Base-by-base conservation (phyloP, 2,329 filamentous ascomycete genomes). In the Dactylellina cionopaga region DNA sequence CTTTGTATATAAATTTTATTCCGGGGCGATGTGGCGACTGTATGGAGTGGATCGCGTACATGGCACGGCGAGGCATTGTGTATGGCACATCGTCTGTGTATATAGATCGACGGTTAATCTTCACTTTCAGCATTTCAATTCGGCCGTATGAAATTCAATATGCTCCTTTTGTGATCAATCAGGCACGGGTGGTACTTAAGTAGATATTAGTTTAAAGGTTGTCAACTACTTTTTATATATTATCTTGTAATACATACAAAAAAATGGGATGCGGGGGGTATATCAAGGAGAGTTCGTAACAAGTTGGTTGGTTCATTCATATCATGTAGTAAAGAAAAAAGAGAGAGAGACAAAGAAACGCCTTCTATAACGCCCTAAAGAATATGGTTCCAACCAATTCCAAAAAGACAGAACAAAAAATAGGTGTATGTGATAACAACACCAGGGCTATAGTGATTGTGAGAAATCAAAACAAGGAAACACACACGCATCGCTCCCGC, bases 231-330 rank as follows among this genome's bases (percentile, higher is more conserved):
- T 63, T 60, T 63, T 44, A 43, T 63, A 52, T 58, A 47, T 54
- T 52, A 2, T 37, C 19, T 15, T 10, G 15, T 15, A 55, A 55
- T 39, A 39, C 10, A 17, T 44, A 44, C 43, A 29, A n/a, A 35
- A 56, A 43, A 24, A 11, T 47, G 41, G 37, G n/a, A n/a, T n/a
- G 29, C 29, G 37, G 22, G 11, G 68, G 68, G 68, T 72, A 72
- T 72, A 65, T 72, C 15, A 72, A 72, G 35, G 68, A 72, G 68
- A 65, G 68, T 72, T 72, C 68, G 43, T 72, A 52, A 72, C 59
- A 64, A n/a, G n/a, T n/a, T n/a, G n/a, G 52, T 65, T 58, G 51
- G 52, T 41, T 31, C 39, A 11, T 37, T 59, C 54, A 9, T 58
- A 54, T 22, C 15, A 31, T 39, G 17, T 29, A 52, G 43, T 41